phyloP scores from a whole-genome alignment of 225 moss, liverwort and hornwort genomes.

The Takakia lepidozioides region DNA sequence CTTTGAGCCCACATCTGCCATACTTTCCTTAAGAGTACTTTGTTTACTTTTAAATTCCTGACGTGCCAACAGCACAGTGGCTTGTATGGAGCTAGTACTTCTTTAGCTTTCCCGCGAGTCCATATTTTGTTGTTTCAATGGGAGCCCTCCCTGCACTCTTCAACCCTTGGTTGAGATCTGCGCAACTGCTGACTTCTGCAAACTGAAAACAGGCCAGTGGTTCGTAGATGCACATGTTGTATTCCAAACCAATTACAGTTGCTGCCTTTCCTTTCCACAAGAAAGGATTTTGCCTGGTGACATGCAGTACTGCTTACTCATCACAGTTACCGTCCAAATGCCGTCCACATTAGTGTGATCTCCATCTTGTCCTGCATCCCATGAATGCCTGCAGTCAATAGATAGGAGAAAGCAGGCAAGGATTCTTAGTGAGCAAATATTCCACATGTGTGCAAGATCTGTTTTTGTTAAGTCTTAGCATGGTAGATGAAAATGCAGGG shows the following conservation, averaged over 20 bases:
- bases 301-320: slow-evolving; percentile 24
- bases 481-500: no score
- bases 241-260: slow-evolving; percentile 14
- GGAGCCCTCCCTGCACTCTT: slow-evolving; percentile 23
- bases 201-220: slow-evolving; percentile 21
- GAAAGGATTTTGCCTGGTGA: slow-evolving; percentile 25
- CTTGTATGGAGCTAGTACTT: slow-evolving; percentile 14
- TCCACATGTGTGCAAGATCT: no score
- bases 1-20: slow-evolving; percentile 16
- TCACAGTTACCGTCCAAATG: slow-evolving; percentile 24
- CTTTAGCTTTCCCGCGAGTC: slow-evolving; percentile 4
- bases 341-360: slow-evolving; percentile 25
- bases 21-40: slow-evolving; percentile 31
- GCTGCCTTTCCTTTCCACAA: slow-evolving; percentile 28
- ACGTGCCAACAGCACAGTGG: slow-evolving; percentile 22
- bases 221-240: slow-evolving; percentile 19
- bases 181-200: slow-evolving; percentile 23
- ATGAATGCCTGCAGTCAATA: no score
- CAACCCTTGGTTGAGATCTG: slow-evolving; percentile 21
- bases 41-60: slow-evolving; percentile 22
- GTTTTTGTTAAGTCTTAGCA: no score
- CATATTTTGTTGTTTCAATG: slow-evolving; percentile 12
- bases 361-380: slow-evolving; percentile 34
- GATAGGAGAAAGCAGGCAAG: no score
- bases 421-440: no score